Evolutionary conservation across 495 filamentous ascomycete genomes (phyloP).

Genomic region (Collariella sp.): DNA sequence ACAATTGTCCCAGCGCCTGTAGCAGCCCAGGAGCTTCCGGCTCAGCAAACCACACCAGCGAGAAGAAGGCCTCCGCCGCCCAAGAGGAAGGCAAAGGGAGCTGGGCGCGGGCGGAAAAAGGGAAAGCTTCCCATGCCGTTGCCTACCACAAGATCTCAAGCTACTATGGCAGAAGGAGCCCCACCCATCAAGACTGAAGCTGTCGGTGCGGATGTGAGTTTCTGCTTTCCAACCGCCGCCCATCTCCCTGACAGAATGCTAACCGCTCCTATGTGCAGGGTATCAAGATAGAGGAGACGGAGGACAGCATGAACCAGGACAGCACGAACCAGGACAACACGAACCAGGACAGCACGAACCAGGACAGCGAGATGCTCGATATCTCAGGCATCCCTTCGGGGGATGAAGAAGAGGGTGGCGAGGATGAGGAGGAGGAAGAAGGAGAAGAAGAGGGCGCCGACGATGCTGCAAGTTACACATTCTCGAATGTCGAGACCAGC

Average conservation of each 20-base stretch:
- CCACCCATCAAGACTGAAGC: constrained; percentile 27
- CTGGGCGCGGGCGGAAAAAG: constrained; percentile 60
- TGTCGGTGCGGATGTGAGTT: constrained; percentile 22
- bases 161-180: not conserved
- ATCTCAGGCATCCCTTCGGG: constrained; percentile 45
- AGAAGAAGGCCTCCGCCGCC: constrained; percentile 62
- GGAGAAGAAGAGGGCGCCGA: constrained; percentile 34
- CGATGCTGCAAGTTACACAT: constrained; percentile 23
- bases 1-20: constrained; percentile 35
- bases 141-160: constrained; percentile 19
- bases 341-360: constrained; percentile 29
- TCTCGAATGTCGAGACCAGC: constrained; percentile 21
- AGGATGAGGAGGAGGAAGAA: constrained; percentile 32
- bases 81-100: constrained; percentile 63
- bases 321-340: too few species aligned
- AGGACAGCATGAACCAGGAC: constrained; percentile 29
- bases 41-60: constrained; percentile 28
- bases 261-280: constrained; percentile 19
- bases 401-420: constrained; percentile 45
- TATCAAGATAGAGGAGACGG: constrained; percentile 35
- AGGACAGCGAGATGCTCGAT: constrained; percentile 45
- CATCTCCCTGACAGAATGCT: constrained; percentile 7
- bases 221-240: not conserved
- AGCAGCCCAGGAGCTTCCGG: constrained; percentile 19
- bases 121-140: constrained; percentile 42